Base-by-base conservation (phyloP, 345 rosid species). In the Garcia nutans region DNA sequence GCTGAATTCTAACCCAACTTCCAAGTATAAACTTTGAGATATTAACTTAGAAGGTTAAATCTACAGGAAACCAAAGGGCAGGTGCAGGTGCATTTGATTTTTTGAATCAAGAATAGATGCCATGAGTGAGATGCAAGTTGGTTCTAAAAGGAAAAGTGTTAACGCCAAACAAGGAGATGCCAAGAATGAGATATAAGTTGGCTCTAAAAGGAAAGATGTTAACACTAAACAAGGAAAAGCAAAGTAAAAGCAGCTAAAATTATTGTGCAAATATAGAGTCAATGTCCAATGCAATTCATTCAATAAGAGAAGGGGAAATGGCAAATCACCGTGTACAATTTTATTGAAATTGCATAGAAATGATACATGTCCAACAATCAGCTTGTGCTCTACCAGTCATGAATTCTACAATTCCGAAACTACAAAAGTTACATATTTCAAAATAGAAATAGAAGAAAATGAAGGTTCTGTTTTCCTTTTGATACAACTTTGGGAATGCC, bases 341-440 rank as follows among this genome's bases (percentile, higher is more conserved):
- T 88, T 86, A 83, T 83, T 89, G 79, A 73, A 74, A 66, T 76
- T 78, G 76, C 82, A 56, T 61, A 78, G 79, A 70, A 87, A 79
- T 76, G 83, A 78, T 85, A 84, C 88, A 85, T 52, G 82, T 81
- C 79, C 82, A 81, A 28, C 79, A 82, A 84, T 84, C 82, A 79
- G 77, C 84, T 81, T 78, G 80, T 80, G 65, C 75, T 80, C 84
- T 85, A 83, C 54, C 79, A 80, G 74, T 80, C 75, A 78, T 72
- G 78, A 85, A 82, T 79, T 80, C 87, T 83, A 86, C 81, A 80
- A 55, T 37, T 72, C 79, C 65, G 74, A 82, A 82, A 77, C 87
- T 84, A 85, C 81, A 84, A 75, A 87, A 85, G 86, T 85, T 86
- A 84, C 84, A 77, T 57, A 79, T 72, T 78, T 83, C 54, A 77